A percentile compares a stretch with the other conserved stretches of the same genome.
Conservation (phyloP, 495 filamentous ascomycete species). For the Aspergillus sclerotioniger region DNA sequence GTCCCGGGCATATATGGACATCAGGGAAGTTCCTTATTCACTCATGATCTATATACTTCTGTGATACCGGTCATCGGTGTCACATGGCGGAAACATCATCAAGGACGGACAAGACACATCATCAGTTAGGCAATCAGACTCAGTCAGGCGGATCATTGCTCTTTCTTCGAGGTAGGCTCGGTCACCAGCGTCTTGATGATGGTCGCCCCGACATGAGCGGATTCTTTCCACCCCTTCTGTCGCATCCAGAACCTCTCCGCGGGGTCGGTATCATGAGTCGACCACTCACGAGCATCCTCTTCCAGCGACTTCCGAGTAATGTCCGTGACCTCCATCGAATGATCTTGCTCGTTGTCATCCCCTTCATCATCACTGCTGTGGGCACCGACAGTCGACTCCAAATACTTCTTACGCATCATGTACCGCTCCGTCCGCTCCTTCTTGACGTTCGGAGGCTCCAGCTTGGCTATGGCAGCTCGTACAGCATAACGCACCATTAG, state of each 20-base stretch:
- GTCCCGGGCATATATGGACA: too few species aligned
- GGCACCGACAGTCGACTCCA: slow-evolving; percentile 47
- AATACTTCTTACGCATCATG: slow-evolving; percentile 65
- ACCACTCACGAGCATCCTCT: slow-evolving; percentile 67
- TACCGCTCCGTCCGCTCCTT: slow-evolving; percentile 78
- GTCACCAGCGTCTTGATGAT: slow-evolving; percentile 53
- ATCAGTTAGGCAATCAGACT: too few species aligned
- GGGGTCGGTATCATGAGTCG: slow-evolving; percentile 46
- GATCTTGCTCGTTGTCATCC: slow-evolving; percentile 16
- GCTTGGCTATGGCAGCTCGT: slow-evolving; percentile 64
- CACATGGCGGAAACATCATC: too few species aligned
- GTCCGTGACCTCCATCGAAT: slow-evolving; percentile 24
- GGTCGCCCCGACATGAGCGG: slow-evolving; percentile 52
- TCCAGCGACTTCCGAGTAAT: slow-evolving; percentile 49
- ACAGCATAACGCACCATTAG: slow-evolving; percentile 70
- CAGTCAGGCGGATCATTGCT: slow-evolving; percentile 38
- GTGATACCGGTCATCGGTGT: too few species aligned
- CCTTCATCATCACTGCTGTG: slow-evolving; percentile 31
- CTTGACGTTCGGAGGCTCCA: slow-evolving; percentile 80
- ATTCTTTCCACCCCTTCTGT: slow-evolving; percentile 63
- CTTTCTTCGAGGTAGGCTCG: slow-evolving; percentile 53
- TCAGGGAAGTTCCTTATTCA: too few species aligned
- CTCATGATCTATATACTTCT: too few species aligned
- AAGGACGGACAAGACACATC: too few species aligned
- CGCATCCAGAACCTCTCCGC: slow-evolving; percentile 68